phyloP scores from a whole-genome alignment of 164 flowering plant species.

The Aristolochia contorta region DNA sequence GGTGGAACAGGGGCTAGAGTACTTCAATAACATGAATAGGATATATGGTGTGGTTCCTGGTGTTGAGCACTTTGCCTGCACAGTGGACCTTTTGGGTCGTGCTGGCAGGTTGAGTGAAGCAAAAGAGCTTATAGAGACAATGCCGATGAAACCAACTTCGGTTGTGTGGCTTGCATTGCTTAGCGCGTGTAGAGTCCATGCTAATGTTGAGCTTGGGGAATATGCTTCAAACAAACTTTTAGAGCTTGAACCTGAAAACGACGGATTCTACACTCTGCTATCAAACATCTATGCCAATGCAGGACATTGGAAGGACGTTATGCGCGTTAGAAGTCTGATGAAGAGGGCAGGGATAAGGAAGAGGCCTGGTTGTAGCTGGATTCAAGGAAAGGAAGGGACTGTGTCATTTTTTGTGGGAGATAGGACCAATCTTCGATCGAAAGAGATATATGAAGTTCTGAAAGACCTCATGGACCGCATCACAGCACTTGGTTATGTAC shows the following conservation, averaged over 20 bases:
- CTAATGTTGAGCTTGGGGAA: constrained; percentile 64
- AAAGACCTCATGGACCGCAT: constrained; percentile 39
- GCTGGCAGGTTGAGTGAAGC: constrained; percentile 70
- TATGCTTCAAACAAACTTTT: constrained; percentile 36
- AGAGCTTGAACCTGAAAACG: constrained; percentile 43
- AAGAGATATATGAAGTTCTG: constrained; percentile 43
- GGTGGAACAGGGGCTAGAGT: constrained; percentile 44
- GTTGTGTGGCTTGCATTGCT: constrained; percentile 69
- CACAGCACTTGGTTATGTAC: constrained; percentile 56
- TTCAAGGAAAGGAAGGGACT: constrained; percentile 58
- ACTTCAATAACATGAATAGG: constrained; percentile 41
- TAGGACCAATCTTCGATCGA: constrained; percentile 47
- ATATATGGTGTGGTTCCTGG: constrained; percentile 47
- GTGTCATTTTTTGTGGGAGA: constrained; percentile 69
- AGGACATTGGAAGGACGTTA: constrained; percentile 77
- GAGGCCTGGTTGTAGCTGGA: constrained; percentile 86
- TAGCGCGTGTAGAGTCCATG: constrained; percentile 59
- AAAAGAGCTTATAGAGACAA: constrained; percentile 37
- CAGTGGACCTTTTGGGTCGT: constrained; percentile 77
- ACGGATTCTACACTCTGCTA: constrained; percentile 61
- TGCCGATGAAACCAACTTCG: constrained; percentile 68
- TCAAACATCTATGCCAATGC: constrained; percentile 84
- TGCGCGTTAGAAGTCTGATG: constrained; percentile 58
- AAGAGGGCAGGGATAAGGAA: constrained; percentile 55
- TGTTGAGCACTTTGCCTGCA: constrained; percentile 68